These are phyloP conservation scores for Sporisorium scitamineum DNA, from an alignment of 1,284 basidiomycete genomes.

Conservation along the genomic window DNA sequence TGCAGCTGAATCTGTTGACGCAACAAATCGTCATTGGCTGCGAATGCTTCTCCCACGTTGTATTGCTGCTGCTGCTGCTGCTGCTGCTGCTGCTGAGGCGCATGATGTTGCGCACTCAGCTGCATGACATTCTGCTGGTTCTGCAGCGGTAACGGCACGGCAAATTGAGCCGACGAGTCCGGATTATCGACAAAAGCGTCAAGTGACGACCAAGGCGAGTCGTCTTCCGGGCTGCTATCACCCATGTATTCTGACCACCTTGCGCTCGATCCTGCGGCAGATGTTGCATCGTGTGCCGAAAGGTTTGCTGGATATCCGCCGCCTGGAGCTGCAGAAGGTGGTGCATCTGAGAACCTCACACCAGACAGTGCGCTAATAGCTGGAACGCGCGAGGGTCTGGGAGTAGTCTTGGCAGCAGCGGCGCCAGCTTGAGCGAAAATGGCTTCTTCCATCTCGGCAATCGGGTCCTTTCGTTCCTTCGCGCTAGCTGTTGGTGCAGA, in stretches of 20 bases:
- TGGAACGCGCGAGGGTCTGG: not conserved
- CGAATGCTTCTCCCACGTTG: slow-evolving; percentile 16
- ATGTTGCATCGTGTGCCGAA: not conserved
- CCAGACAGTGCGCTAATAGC: slow-evolving; percentile 10
- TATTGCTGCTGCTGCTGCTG: not conserved
- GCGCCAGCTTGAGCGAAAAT: slow-evolving; percentile 53
- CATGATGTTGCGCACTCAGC: slow-evolving; percentile 12
- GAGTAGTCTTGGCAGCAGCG: slow-evolving; percentile 21
- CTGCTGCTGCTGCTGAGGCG: not conserved
- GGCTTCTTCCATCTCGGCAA: slow-evolving; percentile 50
- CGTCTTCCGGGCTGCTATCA: slow-evolving; percentile 22
- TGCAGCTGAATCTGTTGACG: slow-evolving; percentile 24
- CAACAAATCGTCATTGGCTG: slow-evolving; percentile 24
- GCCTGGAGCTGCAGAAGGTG: slow-evolving; percentile 11
- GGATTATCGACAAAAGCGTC: slow-evolving; percentile 58
- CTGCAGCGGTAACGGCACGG: slow-evolving; percentile 30
- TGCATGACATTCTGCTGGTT: slow-evolving; percentile 27
- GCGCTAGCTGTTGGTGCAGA: not conserved
- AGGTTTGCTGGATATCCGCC: not conserved
- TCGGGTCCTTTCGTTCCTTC: slow-evolving; percentile 8
- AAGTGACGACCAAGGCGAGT: slow-evolving; percentile 58
- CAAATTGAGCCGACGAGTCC: slow-evolving; percentile 34
- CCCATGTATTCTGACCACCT: slow-evolving; percentile 60
- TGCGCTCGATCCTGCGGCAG: slow-evolving; percentile 6
- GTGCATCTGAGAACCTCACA: slow-evolving; percentile 27